Percentiles rank a stretch among this genome's conserved stretches.
Conservation (phyloP, 169 alveolate genomes). For the Besnoitia besnoiti region DNA sequence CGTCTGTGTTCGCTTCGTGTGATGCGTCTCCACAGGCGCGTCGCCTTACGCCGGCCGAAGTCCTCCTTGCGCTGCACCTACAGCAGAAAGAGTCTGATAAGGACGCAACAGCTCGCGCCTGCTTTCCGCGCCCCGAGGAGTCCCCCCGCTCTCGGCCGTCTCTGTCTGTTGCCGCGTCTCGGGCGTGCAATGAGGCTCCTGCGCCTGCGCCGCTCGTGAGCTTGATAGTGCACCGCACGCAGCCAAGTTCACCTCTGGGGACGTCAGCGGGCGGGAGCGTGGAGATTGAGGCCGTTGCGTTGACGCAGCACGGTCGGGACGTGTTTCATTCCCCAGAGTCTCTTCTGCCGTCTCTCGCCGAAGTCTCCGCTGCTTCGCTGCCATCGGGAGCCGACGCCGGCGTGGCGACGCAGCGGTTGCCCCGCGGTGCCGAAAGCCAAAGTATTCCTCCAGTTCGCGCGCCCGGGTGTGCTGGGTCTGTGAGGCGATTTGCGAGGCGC, state of each 20-base stretch:
- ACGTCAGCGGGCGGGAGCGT: not conserved
- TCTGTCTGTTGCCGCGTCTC: too few species aligned
- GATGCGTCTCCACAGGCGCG: not conserved
- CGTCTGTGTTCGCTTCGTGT: not conserved
- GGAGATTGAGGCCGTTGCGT: not conserved
- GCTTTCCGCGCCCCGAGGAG: too few species aligned
- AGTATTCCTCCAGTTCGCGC: too few species aligned
- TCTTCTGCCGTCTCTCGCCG: not conserved
- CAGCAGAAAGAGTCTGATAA: not conserved
- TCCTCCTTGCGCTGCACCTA: not conserved
- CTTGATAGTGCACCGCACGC: not conserved
- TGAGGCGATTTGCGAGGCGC: not conserved
- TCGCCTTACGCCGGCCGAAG: not conserved
- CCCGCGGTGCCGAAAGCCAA: not conserved
- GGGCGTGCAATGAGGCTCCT: not conserved
- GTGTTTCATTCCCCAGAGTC: not conserved
- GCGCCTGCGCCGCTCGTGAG: not conserved
- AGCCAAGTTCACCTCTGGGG: not conserved
- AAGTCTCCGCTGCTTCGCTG: not conserved
- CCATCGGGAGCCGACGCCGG: not conserved
- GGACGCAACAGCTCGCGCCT: too few species aligned
- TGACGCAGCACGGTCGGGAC: not conserved
- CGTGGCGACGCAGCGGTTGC: not conserved
- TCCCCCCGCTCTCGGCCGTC: too few species aligned
- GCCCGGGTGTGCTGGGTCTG: too few species aligned